phyloP scores from a whole-genome alignment of 495 filamentous ascomycete genomes.

The Clavariopsis aquatica region DNA sequence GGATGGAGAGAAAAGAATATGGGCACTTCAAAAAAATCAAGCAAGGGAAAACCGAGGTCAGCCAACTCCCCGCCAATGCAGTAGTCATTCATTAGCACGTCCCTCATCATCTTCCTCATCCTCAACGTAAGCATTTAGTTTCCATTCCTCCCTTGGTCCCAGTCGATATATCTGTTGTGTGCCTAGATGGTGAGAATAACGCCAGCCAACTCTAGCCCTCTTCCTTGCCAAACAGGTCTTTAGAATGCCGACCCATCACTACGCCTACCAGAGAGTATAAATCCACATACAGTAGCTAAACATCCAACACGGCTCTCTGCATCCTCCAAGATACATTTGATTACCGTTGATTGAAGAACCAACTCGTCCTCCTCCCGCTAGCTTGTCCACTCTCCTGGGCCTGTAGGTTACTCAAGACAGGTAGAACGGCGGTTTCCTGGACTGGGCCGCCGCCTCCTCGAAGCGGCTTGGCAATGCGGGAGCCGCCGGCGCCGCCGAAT shows the following conservation, averaged over 20 bases:
- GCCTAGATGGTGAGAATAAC: too few relatives aligned
- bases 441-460: constrained; percentile 71
- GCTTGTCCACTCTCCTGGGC: constrained; percentile 28
- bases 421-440: constrained; percentile 21
- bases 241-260: not conserved
- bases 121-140: too few relatives aligned
- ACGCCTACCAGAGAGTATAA: not conserved
- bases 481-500: constrained; percentile 66
- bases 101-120: too few relatives aligned
- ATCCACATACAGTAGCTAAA: not conserved
- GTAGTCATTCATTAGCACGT: too few relatives aligned
- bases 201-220: too few relatives aligned
- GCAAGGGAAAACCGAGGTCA: too few relatives aligned
- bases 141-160: too few relatives aligned
- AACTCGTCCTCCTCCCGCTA: constrained; percentile 44
- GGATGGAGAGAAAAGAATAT: too few relatives aligned
- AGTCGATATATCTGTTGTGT: too few relatives aligned
- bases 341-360: constrained; percentile 48
- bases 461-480: constrained; percentile 94
- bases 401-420: constrained; percentile 37
- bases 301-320: not conserved
- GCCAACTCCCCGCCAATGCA: too few relatives aligned
- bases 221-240: not conserved
- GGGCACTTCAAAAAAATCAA: too few relatives aligned
- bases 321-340: not conserved